Evolutionary conservation across 192 early-diverging fungal genomes (phyloP).

Genomic region (Anaeromyces robustus): DNA sequence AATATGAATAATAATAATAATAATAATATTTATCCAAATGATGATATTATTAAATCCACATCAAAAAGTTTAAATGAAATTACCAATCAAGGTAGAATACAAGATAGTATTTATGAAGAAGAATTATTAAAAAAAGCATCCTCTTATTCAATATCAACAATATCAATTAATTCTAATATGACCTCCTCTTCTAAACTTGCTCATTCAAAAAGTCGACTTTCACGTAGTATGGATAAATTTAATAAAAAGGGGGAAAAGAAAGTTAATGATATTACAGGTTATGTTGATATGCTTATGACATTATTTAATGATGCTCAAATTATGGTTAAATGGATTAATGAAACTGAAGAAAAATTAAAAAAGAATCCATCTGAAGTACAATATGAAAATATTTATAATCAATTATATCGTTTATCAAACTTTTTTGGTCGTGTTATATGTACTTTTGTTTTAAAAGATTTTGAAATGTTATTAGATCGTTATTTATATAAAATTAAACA

Average conservation of each 20-base stretch:
- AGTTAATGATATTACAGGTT: neutral
- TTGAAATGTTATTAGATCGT: neutral
- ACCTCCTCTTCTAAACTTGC: neutral
- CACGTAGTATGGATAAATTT: neutral
- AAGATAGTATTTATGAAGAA: neutral
- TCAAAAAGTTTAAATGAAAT: neutral
- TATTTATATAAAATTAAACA: neutral
- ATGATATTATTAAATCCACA: neutral
- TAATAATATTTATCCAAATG: too few relatives aligned
- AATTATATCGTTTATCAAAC: neutral
- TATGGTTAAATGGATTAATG: neutral
- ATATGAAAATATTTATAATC: neutral
- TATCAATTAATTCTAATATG: neutral
- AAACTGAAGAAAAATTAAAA: neutral
- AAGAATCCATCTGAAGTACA: neutral
- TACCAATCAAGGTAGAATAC: neutral
- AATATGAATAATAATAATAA: too few relatives aligned
- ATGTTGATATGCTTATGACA: neutral
- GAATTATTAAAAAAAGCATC: neutral
- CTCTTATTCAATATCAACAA: neutral
- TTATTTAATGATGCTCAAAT: neutral
- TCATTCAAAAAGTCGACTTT: neutral
- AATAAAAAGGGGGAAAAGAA: neutral
- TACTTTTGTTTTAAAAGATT: neutral
- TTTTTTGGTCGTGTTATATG: neutral